Evolutionary conservation across 192 early-diverging fungal species (phyloP).

Genomic region (Rhizophagus clarus): DNA sequence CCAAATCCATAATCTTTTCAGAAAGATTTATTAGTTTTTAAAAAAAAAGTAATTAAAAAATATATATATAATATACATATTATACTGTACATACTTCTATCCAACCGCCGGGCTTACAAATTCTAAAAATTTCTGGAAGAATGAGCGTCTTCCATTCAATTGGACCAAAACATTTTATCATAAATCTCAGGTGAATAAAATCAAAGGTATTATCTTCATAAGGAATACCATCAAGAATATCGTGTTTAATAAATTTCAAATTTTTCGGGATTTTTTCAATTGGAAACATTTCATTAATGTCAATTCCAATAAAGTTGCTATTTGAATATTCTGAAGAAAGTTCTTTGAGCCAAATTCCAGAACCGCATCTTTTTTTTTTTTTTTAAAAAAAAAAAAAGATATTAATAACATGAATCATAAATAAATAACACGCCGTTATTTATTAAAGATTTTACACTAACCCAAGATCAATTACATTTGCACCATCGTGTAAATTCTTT

Average conservation of each 20-base stretch:
- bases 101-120: not conserved
- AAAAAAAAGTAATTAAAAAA: too few species aligned
- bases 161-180: not conserved
- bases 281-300: not conserved
- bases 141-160: not conserved
- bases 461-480: not conserved
- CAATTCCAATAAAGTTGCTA: not conserved
- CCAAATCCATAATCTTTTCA: not conserved
- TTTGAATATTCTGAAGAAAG: not conserved
- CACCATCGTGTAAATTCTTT: not conserved
- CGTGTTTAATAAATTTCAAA: not conserved
- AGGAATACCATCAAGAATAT: not conserved
- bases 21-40: too few species aligned
- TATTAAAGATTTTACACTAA: not conserved
- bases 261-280: not conserved
- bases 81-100: not conserved
- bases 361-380: not conserved
- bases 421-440: too few species aligned
- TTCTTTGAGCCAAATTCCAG: not conserved
- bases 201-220: slow-evolving; percentile 13
- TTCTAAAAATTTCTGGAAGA: not conserved
- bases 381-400: not conserved
- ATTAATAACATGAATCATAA: not conserved
- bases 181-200: not conserved
- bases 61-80: too few species aligned